Evolutionary conservation across 2,329 filamentous ascomycete species (phyloP).

Genomic region (Davidsoniella virescens): DNA sequence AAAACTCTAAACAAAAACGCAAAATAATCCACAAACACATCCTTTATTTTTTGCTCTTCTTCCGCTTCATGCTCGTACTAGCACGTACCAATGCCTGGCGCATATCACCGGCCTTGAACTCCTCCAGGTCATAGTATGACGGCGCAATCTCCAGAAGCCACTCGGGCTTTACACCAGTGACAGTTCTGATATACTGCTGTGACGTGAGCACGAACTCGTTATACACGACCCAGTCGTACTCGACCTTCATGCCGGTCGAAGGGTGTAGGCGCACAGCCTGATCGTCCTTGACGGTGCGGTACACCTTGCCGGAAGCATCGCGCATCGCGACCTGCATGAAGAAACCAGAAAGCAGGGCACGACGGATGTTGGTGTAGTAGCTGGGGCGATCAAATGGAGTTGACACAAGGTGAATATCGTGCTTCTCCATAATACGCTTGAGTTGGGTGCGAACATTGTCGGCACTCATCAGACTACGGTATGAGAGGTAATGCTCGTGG

Average conservation of each 20-base stretch:
- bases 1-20: neutral
- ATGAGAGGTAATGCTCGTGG: constrained; percentile 87
- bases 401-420: constrained; percentile 69
- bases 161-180: constrained; percentile 81
- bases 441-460: constrained; percentile 89
- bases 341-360: constrained; percentile 83
- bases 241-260: constrained; percentile 72
- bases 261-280: constrained; percentile 88
- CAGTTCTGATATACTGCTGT: constrained; percentile 94
- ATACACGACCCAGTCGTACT: constrained; percentile 94
- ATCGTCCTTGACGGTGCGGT: constrained; percentile 92
- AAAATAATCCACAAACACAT: neutral
- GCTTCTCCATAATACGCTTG: constrained; percentile 90
- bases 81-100: constrained; percentile 48
- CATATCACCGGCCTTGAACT: constrained; percentile 75
- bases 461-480: constrained; percentile 74
- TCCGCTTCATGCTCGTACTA: constrained; percentile 43
- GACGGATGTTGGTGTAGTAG: constrained; percentile 94
- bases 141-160: constrained; percentile 94
- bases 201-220: constrained; percentile 96
- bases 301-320: constrained; percentile 74
- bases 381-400: constrained; percentile 90
- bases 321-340: constrained; percentile 99
- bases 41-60: constrained; percentile 22
- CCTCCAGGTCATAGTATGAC: constrained; percentile 72